Conservation (phyloP, 768 basidiomycete genomes). For the Boletus bicolor region DNA sequence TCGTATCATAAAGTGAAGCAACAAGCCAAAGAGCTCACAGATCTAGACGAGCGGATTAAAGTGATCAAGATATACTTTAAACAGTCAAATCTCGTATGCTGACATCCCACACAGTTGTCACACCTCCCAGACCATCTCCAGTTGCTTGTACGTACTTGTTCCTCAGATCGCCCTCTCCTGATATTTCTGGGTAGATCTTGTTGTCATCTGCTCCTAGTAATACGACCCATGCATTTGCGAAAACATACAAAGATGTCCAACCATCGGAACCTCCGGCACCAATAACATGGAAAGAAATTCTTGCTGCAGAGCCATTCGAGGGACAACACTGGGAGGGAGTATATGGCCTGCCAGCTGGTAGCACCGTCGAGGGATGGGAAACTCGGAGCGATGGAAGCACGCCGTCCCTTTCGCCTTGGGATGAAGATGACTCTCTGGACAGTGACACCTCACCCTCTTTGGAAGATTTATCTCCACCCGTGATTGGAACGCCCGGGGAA, state of each 20-base stretch:
- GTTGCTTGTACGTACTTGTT: slow-evolving; percentile 52
- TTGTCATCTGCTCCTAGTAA: slow-evolving; percentile 53
- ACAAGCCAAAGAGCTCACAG: slow-evolving; percentile 46
- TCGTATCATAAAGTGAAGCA: slow-evolving; percentile 50
- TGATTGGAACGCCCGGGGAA: not conserved
- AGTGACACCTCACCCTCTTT: slow-evolving; percentile 18
- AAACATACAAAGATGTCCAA: slow-evolving; percentile 44
- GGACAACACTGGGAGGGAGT: slow-evolving; percentile 83
- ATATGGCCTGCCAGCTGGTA: slow-evolving; percentile 52
- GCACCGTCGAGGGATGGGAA: slow-evolving; percentile 42
- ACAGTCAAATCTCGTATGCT: not conserved
- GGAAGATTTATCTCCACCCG: slow-evolving; percentile 13
- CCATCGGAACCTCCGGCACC: slow-evolving; percentile 28
- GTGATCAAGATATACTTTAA: slow-evolving; percentile 30
- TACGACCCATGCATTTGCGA: slow-evolving; percentile 51
- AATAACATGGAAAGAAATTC: slow-evolving; percentile 76
- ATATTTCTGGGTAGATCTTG: slow-evolving; percentile 41
- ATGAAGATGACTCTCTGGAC: slow-evolving; percentile 43
- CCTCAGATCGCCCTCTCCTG: not conserved
- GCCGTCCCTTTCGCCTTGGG: slow-evolving; percentile 66
- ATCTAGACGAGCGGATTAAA: slow-evolving; percentile 67
- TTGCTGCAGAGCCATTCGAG: slow-evolving; percentile 80
- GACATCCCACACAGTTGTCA: slow-evolving; percentile 39
- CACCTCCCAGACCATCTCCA: slow-evolving; percentile 71
- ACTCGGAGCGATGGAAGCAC: slow-evolving; percentile 54